Percentiles rank a stretch among this genome's conserved stretches.
Evolutionary conservation across 164 flowering plant species (phyloP).

Genomic region (Pachysandra terminalis): DNA sequence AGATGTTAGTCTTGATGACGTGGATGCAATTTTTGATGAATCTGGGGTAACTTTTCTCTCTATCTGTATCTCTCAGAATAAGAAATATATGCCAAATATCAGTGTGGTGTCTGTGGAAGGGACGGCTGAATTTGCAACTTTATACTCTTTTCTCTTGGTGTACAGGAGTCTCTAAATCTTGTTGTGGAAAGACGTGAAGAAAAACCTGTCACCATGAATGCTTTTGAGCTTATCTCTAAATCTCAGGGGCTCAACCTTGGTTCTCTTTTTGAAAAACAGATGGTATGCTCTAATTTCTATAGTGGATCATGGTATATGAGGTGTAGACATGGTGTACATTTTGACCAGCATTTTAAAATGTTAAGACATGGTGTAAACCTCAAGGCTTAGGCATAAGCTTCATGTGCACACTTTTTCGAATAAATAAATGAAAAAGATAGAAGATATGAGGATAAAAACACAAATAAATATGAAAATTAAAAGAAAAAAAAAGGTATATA

Average conservation of each 20-base stretch:
- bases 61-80: not conserved
- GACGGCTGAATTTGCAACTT: no score
- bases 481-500: no score
- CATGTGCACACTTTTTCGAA: no score
- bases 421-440: no score
- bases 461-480: no score
- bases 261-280: conserved; percentile 79
- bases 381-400: no score
- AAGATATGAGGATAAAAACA: no score
- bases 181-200: conserved; percentile 90
- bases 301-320: not conserved
- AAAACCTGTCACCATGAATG: conserved; percentile 83
- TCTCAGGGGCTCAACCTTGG: conserved; percentile 95
- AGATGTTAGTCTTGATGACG: conserved; percentile 67
- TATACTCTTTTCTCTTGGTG: conserved; percentile 2
- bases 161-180: conserved; percentile 60
- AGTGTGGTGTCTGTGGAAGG: not conserved
- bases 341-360: no score
- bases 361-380: no score
- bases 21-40: conserved; percentile 71
- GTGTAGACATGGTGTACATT: not conserved
- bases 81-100: not conserved
- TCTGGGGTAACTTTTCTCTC: conserved; percentile 42
- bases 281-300: conserved; percentile 39
- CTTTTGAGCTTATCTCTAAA: conserved; percentile 91